Base-by-base conservation (phyloP, 495 filamentous ascomycete species). In the Penicillium subrubescens region DNA sequence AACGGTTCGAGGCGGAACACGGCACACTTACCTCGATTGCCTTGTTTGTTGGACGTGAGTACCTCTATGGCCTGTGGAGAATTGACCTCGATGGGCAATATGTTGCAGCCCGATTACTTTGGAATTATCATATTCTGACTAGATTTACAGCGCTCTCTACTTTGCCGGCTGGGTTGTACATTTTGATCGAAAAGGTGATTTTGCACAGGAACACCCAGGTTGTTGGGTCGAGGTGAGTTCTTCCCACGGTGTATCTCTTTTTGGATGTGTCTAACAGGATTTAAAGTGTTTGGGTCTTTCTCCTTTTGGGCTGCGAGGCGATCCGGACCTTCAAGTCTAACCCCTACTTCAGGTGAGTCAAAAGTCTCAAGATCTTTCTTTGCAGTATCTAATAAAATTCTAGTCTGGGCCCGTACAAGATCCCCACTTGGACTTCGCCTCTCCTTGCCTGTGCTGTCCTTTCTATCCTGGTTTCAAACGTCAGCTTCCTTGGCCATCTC, bases 351-450 rank as follows among this genome's bases (percentile, higher is more conserved):
- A 85, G 83, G 75, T 87, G 77, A 37, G 70, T 59, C 46, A 7
- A 27, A 8, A 23, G 23, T 23, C 7, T 34, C 25, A 21, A 39
- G 8, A 21, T 37, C 12, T 4, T 19, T 25, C 14, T 23, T 5
- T 4, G 29, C 19, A 17, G 23, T 39, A 17, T 25, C 63, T 73
- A 51, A 72, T 55, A 19, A 3, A 31, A 44, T n/a, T 48, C n/a
- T 43, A 75, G 73, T 43, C 70, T 82, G 29, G 89, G 87, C 31
- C 87, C 87, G 8, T 84, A 86, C 67, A 88, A 89, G 69, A 91
- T 99, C 53, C 95, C 95, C 1, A 97, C 93, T 0, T 97, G 94
- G 93, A 90, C 87, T 14, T 90, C 92, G 2, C 95, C 95, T n/a
- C 73, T 98, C 4, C 73, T 91, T 39, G 76, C 90, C 59, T 84